A percentile compares a stretch with the other conserved stretches of the same genome.
These are phyloP conservation scores for Backusella mclennaniae DNA, from an alignment of 192 early-diverging fungal genomes.

Conservation along the genomic window DNA sequence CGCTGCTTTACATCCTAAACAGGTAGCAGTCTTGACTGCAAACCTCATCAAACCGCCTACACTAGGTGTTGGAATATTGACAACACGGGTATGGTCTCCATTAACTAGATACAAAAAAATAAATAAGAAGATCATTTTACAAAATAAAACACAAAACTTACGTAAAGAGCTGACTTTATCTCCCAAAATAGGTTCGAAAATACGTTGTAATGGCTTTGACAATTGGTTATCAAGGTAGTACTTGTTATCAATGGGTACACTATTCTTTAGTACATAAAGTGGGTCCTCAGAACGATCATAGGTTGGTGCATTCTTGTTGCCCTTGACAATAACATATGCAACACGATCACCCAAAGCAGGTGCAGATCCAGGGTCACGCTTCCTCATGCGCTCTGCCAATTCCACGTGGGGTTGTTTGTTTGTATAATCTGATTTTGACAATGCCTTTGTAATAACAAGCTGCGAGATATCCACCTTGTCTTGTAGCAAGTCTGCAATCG, in stretches of 20 bases:
- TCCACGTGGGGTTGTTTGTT: constrained; percentile 96
- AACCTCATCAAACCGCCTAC: constrained; percentile 94
- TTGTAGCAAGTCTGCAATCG: constrained; percentile 90
- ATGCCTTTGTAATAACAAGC: constrained; percentile 93
- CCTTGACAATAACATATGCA: constrained; percentile 93
- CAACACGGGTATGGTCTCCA: constrained; percentile 75
- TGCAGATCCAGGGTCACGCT: constrained; percentile 95
- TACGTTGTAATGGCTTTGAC: constrained; percentile 86
- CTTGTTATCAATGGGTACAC: constrained; percentile 94
- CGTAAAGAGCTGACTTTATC: constrained; percentile 78
- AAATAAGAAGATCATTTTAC: no score
- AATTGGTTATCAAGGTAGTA: constrained; percentile 98
- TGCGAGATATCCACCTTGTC: constrained; percentile 97
- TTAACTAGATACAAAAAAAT: constrained; percentile 36
- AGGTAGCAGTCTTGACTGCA: constrained; percentile 87
- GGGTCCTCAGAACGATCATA: constrained; percentile 99
- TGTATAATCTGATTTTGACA: constrained; percentile 93
- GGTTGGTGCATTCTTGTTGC: constrained; percentile 77
- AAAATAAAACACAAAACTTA: constrained; percentile 37
- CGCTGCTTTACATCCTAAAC: constrained; percentile 89
- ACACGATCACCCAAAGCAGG: constrained; percentile 96
- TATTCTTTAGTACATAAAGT: constrained; percentile 97
- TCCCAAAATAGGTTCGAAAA: constrained; percentile 96
- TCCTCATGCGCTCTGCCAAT: constrained; percentile 94
- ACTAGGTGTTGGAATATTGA: constrained; percentile 86